Conservation (phyloP, 2,329 filamentous ascomycete species). For the Paecilomyces dactylethromorphus region DNA sequence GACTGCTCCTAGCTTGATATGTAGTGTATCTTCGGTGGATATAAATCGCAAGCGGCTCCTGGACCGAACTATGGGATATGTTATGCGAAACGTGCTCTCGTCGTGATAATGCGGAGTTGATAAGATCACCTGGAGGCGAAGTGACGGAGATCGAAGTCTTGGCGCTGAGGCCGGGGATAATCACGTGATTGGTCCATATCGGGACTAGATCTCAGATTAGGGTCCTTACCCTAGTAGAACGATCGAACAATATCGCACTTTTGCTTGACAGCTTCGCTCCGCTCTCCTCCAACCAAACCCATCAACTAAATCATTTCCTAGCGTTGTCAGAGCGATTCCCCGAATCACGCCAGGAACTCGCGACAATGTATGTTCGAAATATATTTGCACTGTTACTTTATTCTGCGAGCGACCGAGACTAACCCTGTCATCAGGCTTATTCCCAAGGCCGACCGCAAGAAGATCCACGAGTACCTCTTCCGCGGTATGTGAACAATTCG, state of each 20-base stretch:
- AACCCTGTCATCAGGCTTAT: constrained; percentile 65
- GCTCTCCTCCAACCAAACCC: constrained; percentile 24
- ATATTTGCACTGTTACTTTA: constrained; percentile 3
- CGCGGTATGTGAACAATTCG: constrained; percentile 53
- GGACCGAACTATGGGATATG: background rate
- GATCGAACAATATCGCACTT: constrained; percentile 28
- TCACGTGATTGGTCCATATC: constrained; percentile 1
- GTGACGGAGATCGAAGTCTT: background rate
- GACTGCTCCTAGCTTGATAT: background rate
- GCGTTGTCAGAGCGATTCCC: constrained; percentile 48
- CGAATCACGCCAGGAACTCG: constrained; percentile 49
- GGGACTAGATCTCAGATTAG: constrained; percentile 2
- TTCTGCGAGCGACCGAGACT: constrained; percentile 5
- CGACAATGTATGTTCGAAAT: constrained; percentile 40
- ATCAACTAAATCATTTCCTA: constrained; percentile 29
- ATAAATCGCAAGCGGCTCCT: background rate
- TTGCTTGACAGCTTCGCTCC: constrained; percentile 16
- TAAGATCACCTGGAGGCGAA: background rate
- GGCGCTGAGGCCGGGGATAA: background rate
- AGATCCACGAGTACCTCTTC: constrained; percentile 99
- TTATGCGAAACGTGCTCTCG: background rate
- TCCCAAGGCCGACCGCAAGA: constrained; percentile 99
- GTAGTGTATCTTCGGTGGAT: background rate
- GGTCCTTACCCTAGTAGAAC: constrained; percentile 5
- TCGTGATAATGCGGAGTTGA: background rate